Conservation (phyloP, 1,284 basidiomycete genomes). For the Irpex sp. region DNA sequence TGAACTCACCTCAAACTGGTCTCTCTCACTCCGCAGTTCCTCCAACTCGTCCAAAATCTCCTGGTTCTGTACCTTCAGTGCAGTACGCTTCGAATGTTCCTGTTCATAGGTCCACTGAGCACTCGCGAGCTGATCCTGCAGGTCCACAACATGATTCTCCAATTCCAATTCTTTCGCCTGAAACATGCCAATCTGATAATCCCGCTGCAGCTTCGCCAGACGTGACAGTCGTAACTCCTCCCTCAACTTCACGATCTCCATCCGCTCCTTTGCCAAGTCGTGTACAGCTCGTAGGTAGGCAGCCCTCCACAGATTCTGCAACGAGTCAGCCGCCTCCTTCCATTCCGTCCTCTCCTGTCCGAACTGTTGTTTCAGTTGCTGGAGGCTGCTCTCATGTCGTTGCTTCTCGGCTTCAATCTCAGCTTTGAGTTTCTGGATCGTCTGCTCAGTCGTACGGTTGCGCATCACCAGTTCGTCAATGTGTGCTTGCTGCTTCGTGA, state of each 20-base stretch:
- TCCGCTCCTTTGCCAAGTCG: constrained; percentile 49
- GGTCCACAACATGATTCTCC: constrained; percentile 33
- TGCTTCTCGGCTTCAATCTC: constrained; percentile 34
- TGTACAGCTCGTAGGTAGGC: constrained; percentile 53
- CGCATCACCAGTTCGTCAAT: constrained; percentile 65
- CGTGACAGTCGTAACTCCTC: constrained; percentile 51
- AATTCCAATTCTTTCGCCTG: constrained; percentile 58
- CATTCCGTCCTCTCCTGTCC: constrained; percentile 51
- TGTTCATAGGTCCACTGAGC: constrained; percentile 40
- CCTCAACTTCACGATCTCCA: constrained; percentile 45
- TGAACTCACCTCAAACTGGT: constrained; percentile 26
- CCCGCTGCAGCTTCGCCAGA: constrained; percentile 51
- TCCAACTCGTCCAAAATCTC: constrained; percentile 40
- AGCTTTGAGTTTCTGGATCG: constrained; percentile 35
- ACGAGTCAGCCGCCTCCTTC: constrained; percentile 55
- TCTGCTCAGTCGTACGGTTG: constrained; percentile 58
- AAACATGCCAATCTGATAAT: constrained; percentile 61
- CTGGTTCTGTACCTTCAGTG: constrained; percentile 30
- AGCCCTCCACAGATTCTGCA: constrained; percentile 59
- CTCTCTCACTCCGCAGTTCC: constrained; percentile 37
- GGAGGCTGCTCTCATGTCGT: constrained; percentile 40
- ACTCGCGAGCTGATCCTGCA: constrained; percentile 39
- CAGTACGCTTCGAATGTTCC: constrained; percentile 32
- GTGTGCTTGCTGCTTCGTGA: constrained; percentile 53
- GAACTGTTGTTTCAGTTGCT: constrained; percentile 44